Evolutionary conservation across 257 asterid species (phyloP), one percentile per base, ranked within the genome.

Genomic region (Nyctanthes arbortristis): DNA sequence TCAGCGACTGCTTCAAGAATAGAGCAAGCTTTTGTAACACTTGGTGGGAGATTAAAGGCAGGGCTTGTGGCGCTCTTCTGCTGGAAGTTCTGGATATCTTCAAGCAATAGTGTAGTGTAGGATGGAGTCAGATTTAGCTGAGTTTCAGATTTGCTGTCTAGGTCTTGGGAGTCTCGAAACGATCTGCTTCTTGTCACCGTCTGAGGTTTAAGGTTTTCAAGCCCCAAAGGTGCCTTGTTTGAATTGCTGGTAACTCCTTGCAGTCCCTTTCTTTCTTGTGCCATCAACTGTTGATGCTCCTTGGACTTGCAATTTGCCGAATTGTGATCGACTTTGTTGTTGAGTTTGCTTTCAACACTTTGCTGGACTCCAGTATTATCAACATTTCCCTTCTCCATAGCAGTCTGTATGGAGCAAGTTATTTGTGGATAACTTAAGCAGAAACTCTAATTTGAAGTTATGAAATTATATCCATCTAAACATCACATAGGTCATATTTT

Each of bases 1-100:
- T 94, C 97, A 3, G 97, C 99, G 24, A 94, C 97, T 43, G 99
- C 99, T 67, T 94, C 97, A 34, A 91, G 92, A 62, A 94, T 94
- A 25, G 97, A 88, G 76, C 91, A 80, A 37, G 98, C 99, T 67
- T 94, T 94, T 7, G 91, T 81, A 25, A 94, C 82, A 67, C 99
- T 91, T 33, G 87, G 79, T 4, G 99, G 99, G 75, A 91, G 81
- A 30, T 88, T 37, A 49, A 88, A 80, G 4, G 82, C 36, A 43
- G 84, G 65, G 7, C 81, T 64, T 8, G 59, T 43, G 39, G 61
- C 80, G 68, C 60, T 89, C 81, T 93, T 91, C 33, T 93, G 99
- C 86, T 94, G 97, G 81, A 94, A 94, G 52, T 89, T 91, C 7
- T 94, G 97, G 62, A 94, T 94, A 80, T 94, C 99, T 79, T 94